Evolutionary conservation across 495 filamentous ascomycete species (phyloP).

Genomic region (Hypoxylon crocopeplum): DNA sequence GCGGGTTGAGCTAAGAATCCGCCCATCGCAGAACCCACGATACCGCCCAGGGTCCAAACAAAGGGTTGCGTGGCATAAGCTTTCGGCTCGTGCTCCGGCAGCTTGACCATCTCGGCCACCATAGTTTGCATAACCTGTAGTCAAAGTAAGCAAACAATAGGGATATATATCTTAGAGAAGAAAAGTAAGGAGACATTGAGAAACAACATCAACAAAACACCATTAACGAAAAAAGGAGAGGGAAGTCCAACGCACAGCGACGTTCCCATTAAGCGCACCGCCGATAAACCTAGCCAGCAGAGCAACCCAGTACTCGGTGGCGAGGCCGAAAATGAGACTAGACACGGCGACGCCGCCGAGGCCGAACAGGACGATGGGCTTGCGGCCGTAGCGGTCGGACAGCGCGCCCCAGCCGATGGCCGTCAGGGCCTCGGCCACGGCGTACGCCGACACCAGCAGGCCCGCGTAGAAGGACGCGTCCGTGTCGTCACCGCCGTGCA

Average conservation of each 20-base stretch:
- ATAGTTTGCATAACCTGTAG: conserved; percentile 79
- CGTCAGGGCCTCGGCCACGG: conserved; percentile 83
- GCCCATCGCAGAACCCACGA: conserved; percentile 81
- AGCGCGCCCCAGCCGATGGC: conserved; percentile 84
- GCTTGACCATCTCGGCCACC: conserved; percentile 84
- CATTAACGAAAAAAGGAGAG: conserved; percentile 9
- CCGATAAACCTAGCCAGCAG: conserved; percentile 81
- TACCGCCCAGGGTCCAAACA: conserved; percentile 86
- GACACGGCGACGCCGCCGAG: conserved; percentile 82
- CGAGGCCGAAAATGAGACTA: conserved; percentile 86
- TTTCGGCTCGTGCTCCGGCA: conserved; percentile 80
- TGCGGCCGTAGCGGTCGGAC: conserved; percentile 82
- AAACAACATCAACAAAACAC: background rate
- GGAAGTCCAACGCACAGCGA: conserved; percentile 33
- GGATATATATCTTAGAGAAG: background rate
- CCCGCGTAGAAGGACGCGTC: conserved; percentile 85
- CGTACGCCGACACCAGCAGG: conserved; percentile 87
- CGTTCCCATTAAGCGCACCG: conserved; percentile 80
- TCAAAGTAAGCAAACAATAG: background rate
- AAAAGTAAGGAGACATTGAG: background rate
- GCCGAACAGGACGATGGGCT: conserved; percentile 81
- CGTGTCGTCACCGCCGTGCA: conserved; percentile 70
- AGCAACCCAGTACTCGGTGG: conserved; percentile 74
- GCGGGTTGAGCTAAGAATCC: conserved; percentile 82
- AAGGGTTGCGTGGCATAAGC: conserved; percentile 93